Conservation (phyloP, 306 rosid species). For the cucumber (Cucumis sativus) region DNA sequence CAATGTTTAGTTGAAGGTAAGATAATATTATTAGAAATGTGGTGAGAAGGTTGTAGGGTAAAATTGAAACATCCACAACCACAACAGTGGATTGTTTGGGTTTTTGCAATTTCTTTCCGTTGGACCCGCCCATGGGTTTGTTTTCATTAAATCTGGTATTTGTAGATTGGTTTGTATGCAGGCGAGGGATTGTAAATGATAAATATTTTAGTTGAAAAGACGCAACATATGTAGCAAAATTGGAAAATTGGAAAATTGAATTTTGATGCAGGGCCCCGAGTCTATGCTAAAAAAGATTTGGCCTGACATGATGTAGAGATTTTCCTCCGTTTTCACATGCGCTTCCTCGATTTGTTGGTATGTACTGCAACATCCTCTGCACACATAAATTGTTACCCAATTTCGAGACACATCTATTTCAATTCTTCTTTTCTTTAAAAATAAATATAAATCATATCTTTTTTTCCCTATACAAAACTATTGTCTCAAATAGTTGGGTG, state of each 20-base stretch:
- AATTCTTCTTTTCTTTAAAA: too few species aligned
- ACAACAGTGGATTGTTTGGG: not conserved
- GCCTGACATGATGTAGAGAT: constrained; percentile 1
- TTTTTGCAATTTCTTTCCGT: not conserved
- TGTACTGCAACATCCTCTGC: not conserved
- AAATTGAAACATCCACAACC: not conserved
- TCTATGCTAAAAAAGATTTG: not conserved
- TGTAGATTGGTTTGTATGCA: not conserved
- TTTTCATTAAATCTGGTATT: not conserved
- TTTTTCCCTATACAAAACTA: too few species aligned
- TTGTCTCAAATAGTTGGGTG: too few species aligned
- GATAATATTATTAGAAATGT: not conserved
- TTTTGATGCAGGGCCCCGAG: not conserved
- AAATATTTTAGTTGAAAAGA: not conserved
- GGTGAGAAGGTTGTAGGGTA: not conserved
- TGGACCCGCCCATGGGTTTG: not conserved
- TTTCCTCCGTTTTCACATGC: constrained; percentile 5
- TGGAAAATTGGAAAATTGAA: not conserved
- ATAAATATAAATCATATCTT: too few species aligned
- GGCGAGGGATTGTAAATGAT: not conserved
- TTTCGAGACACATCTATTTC: not conserved
- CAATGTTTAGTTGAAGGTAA: not conserved
- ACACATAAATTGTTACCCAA: not conserved
- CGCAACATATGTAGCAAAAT: not conserved
- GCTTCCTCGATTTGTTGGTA: not conserved